Percentiles rank a stretch among this genome's conserved stretches.
Conservation (phyloP, 2,329 filamentous ascomycete genomes). For the Penicillium sp. region DNA sequence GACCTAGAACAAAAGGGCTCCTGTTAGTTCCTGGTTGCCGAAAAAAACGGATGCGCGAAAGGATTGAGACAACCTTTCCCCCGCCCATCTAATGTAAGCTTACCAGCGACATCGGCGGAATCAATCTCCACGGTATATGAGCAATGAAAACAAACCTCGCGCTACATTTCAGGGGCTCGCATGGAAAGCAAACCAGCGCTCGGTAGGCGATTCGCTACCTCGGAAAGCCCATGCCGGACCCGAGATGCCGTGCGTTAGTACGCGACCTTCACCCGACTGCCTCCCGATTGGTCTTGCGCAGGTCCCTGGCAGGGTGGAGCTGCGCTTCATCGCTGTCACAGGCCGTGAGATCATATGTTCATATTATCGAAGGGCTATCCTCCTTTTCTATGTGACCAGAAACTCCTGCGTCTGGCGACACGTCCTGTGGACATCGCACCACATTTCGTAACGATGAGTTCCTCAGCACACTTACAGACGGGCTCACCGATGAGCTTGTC, state of each 20-base stretch:
- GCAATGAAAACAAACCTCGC: no score
- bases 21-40: no score
- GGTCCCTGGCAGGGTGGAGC: not conserved
- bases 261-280: not conserved
- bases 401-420: no score
- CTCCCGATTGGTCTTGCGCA: not conserved
- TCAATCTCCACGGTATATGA: no score
- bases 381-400: not conserved
- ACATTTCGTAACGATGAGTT: not conserved
- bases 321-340: not conserved
- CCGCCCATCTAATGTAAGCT: no score
- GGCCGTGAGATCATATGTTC: not conserved
- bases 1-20: no score
- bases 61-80: no score
- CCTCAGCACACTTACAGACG: not conserved
- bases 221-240: not conserved
- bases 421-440: not conserved
- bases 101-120: no score
- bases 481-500: not conserved
- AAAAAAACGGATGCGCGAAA: no score
- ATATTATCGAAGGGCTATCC: not conserved
- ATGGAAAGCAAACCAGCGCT: not conserved
- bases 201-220: not conserved
- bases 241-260: not conserved
- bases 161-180: slow-evolving; percentile 53